phyloP scores from a whole-genome alignment of 768 basidiomycete species.

The Candolleomyces eurysporus region DNA sequence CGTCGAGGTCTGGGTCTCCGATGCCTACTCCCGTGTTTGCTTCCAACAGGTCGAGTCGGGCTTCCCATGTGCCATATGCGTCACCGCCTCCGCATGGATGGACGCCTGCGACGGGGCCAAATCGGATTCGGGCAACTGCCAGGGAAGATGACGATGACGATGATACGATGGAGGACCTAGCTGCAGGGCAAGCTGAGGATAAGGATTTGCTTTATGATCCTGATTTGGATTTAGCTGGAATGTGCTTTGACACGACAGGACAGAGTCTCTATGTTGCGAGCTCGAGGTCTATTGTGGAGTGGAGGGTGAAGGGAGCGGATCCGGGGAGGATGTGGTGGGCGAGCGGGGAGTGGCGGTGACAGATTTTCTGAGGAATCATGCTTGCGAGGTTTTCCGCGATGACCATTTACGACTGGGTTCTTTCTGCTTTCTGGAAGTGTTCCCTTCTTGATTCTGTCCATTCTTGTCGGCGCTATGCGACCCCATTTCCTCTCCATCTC shows the following conservation, averaged over 20 bases:
- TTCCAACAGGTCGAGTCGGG: background rate
- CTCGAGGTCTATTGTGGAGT: conserved; percentile 13
- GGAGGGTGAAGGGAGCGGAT: conserved; percentile 55
- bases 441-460: too few species aligned
- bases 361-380: too few species aligned
- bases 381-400: too few species aligned
- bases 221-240: conserved; percentile 29
- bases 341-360: conserved; percentile 44
- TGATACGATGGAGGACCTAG: conserved; percentile 9
- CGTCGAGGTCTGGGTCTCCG: conserved; percentile 40
- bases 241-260: conserved; percentile 31
- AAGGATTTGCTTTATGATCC: conserved; percentile 20
- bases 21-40: conserved; percentile 34
- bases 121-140: background rate
- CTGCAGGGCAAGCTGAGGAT: conserved; percentile 1
- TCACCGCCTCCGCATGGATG: conserved; percentile 9
- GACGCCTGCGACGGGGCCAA: conserved; percentile 12
- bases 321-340: conserved; percentile 64
- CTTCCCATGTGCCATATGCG: background rate
- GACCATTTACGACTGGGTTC: too few species aligned
- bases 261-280: conserved; percentile 29
- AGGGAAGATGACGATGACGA: conserved; percentile 9
- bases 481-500: too few species aligned
- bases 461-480: too few species aligned
- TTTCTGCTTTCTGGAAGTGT: too few species aligned